phyloP scores from a whole-genome alignment of 805 yeast species.

The Candida hungchunana region DNA sequence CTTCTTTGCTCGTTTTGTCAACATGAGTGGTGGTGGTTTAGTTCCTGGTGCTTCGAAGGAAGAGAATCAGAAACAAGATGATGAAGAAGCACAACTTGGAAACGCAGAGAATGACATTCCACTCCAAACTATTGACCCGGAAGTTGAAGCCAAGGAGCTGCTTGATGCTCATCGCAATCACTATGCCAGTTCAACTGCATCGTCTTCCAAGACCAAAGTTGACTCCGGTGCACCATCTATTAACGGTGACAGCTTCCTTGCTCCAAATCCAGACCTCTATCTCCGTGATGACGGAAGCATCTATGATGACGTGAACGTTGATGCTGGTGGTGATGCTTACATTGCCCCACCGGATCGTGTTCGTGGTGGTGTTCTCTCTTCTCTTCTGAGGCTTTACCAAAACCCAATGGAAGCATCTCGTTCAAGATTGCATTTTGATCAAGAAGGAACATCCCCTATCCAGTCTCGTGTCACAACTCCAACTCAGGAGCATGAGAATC shows the following conservation, averaged over 20 bases:
- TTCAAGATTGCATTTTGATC: constrained; percentile 19
- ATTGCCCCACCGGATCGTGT: constrained; percentile 62
- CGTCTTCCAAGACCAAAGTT: neutral
- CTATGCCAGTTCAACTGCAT: constrained; percentile 2
- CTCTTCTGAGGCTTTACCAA: constrained; percentile 68
- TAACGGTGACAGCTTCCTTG: constrained; percentile 25
- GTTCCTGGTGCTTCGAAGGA: constrained; percentile 31
- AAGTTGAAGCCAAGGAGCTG: constrained; percentile 51
- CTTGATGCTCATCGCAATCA: constrained; percentile 42
- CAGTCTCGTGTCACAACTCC: constrained; percentile 20
- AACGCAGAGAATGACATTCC: constrained; percentile 35
- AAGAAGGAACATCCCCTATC: constrained; percentile 14
- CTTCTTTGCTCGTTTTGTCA: constrained; percentile 29
- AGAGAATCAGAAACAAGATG: constrained; percentile 25
- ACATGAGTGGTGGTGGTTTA: constrained; percentile 31
- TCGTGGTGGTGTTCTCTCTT: constrained; percentile 82
- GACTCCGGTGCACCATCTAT: constrained; percentile 19
- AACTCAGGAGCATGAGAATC: constrained; percentile 11
- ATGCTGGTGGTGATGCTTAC: constrained; percentile 34
- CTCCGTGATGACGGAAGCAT: constrained; percentile 27
- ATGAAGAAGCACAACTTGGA: constrained; percentile 34
- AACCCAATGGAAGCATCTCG: constrained; percentile 30
- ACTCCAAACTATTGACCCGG: constrained; percentile 39
- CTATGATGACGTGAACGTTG: constrained; percentile 28
- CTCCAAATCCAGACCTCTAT: constrained; percentile 42